These are phyloP conservation scores for Ascosphaera pollenicola DNA, from an alignment of 2,329 filamentous ascomycete genomes.

Conservation along the genomic window DNA sequence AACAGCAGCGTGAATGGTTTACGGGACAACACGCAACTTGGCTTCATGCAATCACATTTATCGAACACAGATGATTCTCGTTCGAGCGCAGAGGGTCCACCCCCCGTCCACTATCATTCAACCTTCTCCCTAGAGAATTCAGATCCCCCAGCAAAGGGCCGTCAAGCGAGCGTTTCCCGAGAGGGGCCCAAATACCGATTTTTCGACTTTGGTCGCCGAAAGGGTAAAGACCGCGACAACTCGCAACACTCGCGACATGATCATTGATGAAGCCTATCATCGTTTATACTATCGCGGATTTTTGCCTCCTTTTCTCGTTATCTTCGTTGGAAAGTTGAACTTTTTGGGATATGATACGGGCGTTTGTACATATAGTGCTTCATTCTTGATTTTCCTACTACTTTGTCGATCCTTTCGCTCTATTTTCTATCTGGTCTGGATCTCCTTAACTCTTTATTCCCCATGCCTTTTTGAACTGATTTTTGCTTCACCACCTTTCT, in stretches of 20 bases:
- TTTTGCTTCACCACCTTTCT: neutral
- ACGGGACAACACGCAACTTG: conserved; percentile 20
- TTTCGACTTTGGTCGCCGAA: conserved; percentile 22
- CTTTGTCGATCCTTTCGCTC: conserved; percentile 10
- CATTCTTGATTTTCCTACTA: conserved; percentile 7
- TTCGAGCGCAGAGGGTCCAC: conserved; percentile 22
- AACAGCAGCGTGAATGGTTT: conserved; percentile 22
- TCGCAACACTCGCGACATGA: conserved; percentile 7
- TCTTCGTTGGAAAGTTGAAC: neutral
- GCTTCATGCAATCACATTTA: conserved; percentile 19
- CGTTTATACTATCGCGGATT: neutral
- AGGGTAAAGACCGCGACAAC: conserved; percentile 19
- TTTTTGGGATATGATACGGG: neutral
- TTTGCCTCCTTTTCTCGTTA: neutral
- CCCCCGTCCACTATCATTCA: conserved; percentile 20
- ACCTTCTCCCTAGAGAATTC: conserved; percentile 22
- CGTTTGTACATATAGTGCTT: conserved; percentile 6
- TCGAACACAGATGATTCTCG: conserved; percentile 13
- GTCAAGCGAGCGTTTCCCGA: conserved; percentile 17
- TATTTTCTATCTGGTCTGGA: conserved; percentile 10
- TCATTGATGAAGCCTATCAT: neutral
- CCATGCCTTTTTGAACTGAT: conserved; percentile 7
- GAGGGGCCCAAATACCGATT: conserved; percentile 21
- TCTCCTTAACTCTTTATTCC: conserved; percentile 9
- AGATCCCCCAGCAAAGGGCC: conserved; percentile 13